These are phyloP conservation scores for Kazachstania psychrophila DNA, from an alignment of 805 yeast species.

Conservation along the genomic window DNA sequence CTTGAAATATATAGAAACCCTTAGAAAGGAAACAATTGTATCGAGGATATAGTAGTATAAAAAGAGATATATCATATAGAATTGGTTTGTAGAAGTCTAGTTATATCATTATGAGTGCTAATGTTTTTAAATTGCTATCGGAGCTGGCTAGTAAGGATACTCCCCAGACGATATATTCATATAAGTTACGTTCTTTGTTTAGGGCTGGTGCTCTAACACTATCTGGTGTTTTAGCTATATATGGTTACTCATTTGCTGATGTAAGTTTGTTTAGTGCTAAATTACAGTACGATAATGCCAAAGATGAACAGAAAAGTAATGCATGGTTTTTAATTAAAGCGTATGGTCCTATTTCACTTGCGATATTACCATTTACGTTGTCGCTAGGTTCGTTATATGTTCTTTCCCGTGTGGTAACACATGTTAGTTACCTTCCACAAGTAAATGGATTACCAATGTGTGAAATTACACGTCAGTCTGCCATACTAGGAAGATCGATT, in stretches of 20 bases:
- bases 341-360: constrained; percentile 19
- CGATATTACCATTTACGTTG: constrained; percentile 22
- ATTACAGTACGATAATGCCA: constrained; percentile 5
- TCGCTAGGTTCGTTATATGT: constrained; percentile 17
- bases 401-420: constrained; percentile 23
- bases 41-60: no score
- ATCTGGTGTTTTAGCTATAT: constrained; percentile 20
- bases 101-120: not conserved
- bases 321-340: constrained; percentile 14
- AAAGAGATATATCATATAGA: no score
- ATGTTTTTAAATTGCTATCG: constrained; percentile 4
- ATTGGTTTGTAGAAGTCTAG: no score
- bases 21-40: no score
- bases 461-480: constrained; percentile 19
- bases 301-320: constrained; percentile 9
- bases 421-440: constrained; percentile 19
- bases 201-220: constrained; percentile 9
- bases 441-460: constrained; percentile 12
- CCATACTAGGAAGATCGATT: constrained; percentile 14
- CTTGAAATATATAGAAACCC: no score
- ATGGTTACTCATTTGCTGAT: constrained; percentile 24
- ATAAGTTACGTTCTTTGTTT: constrained; percentile 6
- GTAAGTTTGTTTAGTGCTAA: constrained; percentile 21
- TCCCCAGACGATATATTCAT: constrained; percentile 7
- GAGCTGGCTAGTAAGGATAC: constrained; percentile 5